Evolutionary conservation across 768 basidiomycete species (phyloP).

Genomic region (Hericium alpestre): DNA sequence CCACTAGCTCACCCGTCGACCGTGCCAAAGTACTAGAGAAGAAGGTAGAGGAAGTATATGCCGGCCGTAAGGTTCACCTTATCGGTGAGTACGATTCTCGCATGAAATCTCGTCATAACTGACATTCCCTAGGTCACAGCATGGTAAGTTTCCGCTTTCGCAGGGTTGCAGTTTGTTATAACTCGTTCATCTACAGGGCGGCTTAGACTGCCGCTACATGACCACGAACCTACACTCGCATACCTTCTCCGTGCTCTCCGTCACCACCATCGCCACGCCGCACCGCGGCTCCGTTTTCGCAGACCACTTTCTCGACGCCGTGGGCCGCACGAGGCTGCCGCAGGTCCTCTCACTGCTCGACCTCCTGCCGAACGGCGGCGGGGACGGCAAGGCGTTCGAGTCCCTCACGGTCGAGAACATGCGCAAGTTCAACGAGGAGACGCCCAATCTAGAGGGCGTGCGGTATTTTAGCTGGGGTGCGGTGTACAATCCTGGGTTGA

Average conservation of each 20-base stretch:
- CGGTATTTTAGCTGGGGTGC: slow-evolving; percentile 97
- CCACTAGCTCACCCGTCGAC: slow-evolving; percentile 79
- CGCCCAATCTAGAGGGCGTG: slow-evolving; percentile 68
- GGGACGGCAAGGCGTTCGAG: slow-evolving; percentile 91
- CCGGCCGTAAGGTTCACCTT: slow-evolving; percentile 79
- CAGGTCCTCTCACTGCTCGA: slow-evolving; percentile 67
- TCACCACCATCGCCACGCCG: slow-evolving; percentile 92
- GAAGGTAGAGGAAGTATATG: slow-evolving; percentile 68
- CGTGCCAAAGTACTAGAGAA: slow-evolving; percentile 85
- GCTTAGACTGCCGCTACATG: slow-evolving; percentile 84
- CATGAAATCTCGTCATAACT: background rate
- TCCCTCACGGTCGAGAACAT: slow-evolving; percentile 78
- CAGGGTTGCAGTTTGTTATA: background rate
- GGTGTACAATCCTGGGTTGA: slow-evolving; percentile 73
- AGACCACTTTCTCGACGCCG: slow-evolving; percentile 71
- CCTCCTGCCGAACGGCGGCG: slow-evolving; percentile 81
- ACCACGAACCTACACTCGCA: slow-evolving; percentile 72
- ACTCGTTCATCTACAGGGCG: slow-evolving; percentile 44
- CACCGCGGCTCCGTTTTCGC: slow-evolving; percentile 92
- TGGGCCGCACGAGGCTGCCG: slow-evolving; percentile 60
- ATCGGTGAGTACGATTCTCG: slow-evolving; percentile 39
- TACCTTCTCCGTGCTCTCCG: slow-evolving; percentile 70
- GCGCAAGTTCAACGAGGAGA: slow-evolving; percentile 79
- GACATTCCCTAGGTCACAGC: slow-evolving; percentile 48
- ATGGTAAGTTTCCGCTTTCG: slow-evolving; percentile 39